Conservation (phyloP, 495 filamentous ascomycete species). For the Xylona heveae region DNA sequence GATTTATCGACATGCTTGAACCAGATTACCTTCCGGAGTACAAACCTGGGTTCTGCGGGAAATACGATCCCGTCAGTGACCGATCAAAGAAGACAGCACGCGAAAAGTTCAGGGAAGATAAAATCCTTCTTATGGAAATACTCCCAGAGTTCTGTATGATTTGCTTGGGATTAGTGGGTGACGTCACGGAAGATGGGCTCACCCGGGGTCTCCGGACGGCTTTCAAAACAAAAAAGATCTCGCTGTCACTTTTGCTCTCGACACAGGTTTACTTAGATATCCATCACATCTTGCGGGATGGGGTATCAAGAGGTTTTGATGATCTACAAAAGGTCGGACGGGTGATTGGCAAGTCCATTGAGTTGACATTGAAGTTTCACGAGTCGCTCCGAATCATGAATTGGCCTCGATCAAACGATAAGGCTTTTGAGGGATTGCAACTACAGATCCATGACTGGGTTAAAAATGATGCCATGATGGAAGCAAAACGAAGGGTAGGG, state of each 20-base stretch:
- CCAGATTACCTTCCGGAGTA: slow-evolving; percentile 9
- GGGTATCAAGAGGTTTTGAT: slow-evolving; percentile 5
- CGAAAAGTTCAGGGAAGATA: slow-evolving; percentile 15
- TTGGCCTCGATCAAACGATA: slow-evolving; percentile 16
- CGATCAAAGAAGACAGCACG: slow-evolving; percentile 10
- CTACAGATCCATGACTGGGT: slow-evolving; percentile 8
- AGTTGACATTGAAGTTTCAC: slow-evolving; percentile 16
- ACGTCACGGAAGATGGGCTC: slow-evolving; percentile 15
- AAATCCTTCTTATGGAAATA: slow-evolving; percentile 12
- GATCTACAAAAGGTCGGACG: slow-evolving; percentile 7
- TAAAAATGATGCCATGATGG: slow-evolving; percentile 6
- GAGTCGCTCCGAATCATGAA: slow-evolving; percentile 11
- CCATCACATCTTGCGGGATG: slow-evolving; percentile 12
- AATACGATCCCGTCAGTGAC: slow-evolving; percentile 13
- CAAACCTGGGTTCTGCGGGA: slow-evolving; percentile 13
- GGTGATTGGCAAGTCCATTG: slow-evolving; percentile 10
- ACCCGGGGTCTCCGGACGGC: slow-evolving; percentile 14
- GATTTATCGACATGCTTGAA: slow-evolving; percentile 7
- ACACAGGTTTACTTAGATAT: slow-evolving; percentile 20
- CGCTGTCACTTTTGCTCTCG: slow-evolving; percentile 17
- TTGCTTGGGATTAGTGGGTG: slow-evolving; percentile 1
- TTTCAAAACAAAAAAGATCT: slow-evolving; percentile 7
- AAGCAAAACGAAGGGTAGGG: no score
- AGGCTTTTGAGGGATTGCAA: slow-evolving; percentile 7
- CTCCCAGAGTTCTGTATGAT: slow-evolving; percentile 13